Evolutionary conservation across 805 yeast species (phyloP).

Genomic region (Cephaloascus fragrans): DNA sequence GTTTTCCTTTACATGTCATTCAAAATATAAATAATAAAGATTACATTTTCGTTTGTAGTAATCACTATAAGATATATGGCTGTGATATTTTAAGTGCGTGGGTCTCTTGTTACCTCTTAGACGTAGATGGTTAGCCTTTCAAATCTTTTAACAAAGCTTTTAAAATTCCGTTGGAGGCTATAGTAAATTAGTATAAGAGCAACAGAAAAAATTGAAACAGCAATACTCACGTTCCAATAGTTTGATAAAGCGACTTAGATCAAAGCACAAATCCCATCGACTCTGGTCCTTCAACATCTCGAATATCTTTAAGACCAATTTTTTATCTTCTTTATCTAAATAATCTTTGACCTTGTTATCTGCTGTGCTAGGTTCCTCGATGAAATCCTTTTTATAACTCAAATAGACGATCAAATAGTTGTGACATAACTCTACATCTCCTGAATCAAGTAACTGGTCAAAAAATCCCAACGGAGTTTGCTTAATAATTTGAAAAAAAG

Average conservation of each 20-base stretch:
- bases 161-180: conserved; percentile 3
- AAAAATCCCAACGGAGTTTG: conserved; percentile 36
- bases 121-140: not conserved
- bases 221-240: conserved; percentile 26
- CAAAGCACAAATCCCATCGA: conserved; percentile 44
- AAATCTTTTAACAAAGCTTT: conserved; percentile 5
- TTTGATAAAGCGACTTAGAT: conserved; percentile 43
- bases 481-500: conserved; percentile 30
- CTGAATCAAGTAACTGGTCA: conserved; percentile 26
- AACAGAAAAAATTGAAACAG: not conserved
- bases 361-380: conserved; percentile 11
- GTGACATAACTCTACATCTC: conserved; percentile 37
- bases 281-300: conserved; percentile 28
- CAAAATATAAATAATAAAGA: no score
- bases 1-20: no score
- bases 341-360: conserved; percentile 3
- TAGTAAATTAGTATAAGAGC: not conserved
- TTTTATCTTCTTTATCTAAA: conserved; percentile 23
- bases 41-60: no score
- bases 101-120: no score
- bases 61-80: no score
- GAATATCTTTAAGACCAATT: conserved; percentile 31
- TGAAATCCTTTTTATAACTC: conserved; percentile 31
- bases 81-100: no score
- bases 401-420: conserved; percentile 43